Base-by-base conservation (phyloP, 306 rosid genomes). In the Cicer chorassanicum region DNA sequence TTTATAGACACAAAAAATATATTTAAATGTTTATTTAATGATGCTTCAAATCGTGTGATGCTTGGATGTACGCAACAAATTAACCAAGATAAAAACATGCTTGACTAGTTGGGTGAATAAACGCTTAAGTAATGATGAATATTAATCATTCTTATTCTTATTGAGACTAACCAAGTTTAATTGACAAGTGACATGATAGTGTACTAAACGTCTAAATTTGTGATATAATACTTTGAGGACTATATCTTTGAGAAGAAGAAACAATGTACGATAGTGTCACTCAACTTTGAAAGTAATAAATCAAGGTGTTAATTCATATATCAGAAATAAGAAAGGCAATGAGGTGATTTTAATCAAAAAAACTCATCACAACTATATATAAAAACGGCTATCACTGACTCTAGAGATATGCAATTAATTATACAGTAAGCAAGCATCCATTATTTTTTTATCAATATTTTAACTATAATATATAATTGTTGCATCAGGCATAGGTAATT, bases 41-140 rank as follows among this genome's bases (percentile, higher is more conserved):
- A 59, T 44, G 34, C 1, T 42, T 42, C 10, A 24, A 53, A 44
- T 13, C 29, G 7, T 12, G 40, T 73, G 54, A 79, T 68, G 40
- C 46, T 18, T 69, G 7, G 12, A 21, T 53, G 73, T 53, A 78
- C 29, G 48, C 39, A 53, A 61, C 8, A 78, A 74, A 69, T 29
- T 29, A 29, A 29, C 15, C 50, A 66, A 54, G 34, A 51, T 5
- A 59, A 66, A 65, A 14, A 4, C 83, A 36, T 69, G 81, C 67
- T 69, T 74, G 66, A 68, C 67, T 54, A 54, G 12, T 72, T 84
- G 6, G 24, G 73, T 81, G 81, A 77, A 68, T 77, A 65, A 72
- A 16, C 60, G 61, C 39, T 62, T 63, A 41, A 44, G 78, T 39
- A 73, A 84, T 81, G 85, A 84, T 84, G 75, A 48, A 63, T 66